Evolutionary conservation across 305 asterid genomes (phyloP).

Genomic region (Fraxinus xanthoxyloides): DNA sequence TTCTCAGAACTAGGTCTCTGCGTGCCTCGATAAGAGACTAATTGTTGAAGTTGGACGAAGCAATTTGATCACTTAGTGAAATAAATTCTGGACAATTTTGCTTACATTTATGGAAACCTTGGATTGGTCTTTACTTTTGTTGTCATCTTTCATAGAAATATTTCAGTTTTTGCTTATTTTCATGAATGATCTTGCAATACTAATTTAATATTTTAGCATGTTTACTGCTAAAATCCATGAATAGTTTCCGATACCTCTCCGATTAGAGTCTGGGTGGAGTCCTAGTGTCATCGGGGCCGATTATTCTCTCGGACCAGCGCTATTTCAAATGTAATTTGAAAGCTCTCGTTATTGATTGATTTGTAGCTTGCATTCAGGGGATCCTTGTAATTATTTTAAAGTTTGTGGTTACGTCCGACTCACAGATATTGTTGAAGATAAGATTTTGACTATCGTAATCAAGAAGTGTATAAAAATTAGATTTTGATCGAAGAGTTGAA

Average conservation of each 20-base stretch:
- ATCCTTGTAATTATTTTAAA: not conserved
- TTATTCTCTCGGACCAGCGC: not conserved
- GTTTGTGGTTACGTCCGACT: not conserved
- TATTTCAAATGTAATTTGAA: not conserved
- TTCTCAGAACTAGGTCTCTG: constrained; percentile 69
- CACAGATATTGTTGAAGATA: not conserved
- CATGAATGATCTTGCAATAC: not conserved
- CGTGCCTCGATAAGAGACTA: constrained; percentile 67
- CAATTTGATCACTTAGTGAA: constrained; percentile 18
- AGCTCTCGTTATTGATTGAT: not conserved
- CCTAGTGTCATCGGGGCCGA: not conserved
- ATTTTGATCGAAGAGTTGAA: too few species aligned
- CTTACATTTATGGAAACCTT: not conserved
- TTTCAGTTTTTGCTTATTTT: not conserved
- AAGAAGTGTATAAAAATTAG: too few species aligned
- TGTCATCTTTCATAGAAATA: not conserved
- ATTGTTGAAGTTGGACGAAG: constrained; percentile 37
- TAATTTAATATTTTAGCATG: not conserved
- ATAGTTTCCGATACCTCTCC: not conserved
- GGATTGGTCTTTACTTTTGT: not conserved
- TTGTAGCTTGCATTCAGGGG: not conserved
- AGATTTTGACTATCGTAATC: too few species aligned
- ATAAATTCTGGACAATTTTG: constrained; percentile 24
- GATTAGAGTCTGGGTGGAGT: not conserved
- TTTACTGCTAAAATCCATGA: not conserved